Conservation (phyloP, 352 stramenopile genomes). For the Phytophthora pseudosyringae region DNA sequence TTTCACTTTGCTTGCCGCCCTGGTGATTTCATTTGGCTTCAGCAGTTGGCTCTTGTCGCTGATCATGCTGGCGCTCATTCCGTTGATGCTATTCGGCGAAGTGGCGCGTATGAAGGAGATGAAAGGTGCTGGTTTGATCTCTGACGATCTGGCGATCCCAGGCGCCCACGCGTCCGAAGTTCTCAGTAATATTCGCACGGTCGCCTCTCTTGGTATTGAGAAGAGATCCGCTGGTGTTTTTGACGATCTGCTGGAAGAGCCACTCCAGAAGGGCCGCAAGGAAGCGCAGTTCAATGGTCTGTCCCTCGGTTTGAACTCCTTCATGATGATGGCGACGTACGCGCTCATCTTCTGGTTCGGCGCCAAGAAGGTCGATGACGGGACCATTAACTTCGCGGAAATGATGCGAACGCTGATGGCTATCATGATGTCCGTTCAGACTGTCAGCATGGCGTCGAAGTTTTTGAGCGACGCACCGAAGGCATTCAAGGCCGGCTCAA, state of each 20-base stretch:
- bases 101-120: conserved; percentile 49
- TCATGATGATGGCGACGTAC: conserved; percentile 57
- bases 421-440: conserved; percentile 56
- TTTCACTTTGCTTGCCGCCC: conserved; percentile 56
- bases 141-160: conserved; percentile 36
- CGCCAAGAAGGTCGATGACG: conserved; percentile 49
- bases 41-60: conserved; percentile 76
- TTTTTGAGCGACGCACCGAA: conserved; percentile 68
- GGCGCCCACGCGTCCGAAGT: conserved; percentile 57
- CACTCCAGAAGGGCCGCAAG: conserved; percentile 33
- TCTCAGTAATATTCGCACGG: conserved; percentile 57
- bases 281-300: conserved; percentile 53
- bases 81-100: conserved; percentile 58
- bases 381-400: conserved; percentile 46
- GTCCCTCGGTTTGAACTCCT: conserved; percentile 76
- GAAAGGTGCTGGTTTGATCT: conserved; percentile 19
- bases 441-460: conserved; percentile 34
- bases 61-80: conserved; percentile 68
- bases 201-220: conserved; percentile 51
- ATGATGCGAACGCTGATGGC: conserved; percentile 63
- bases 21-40: conserved; percentile 68
- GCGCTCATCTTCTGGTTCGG: conserved; percentile 74
- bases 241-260: conserved; percentile 28
- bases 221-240: conserved; percentile 33
- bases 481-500: conserved; percentile 59